Evolutionary conservation across 495 filamentous ascomycete genomes (phyloP).

Genomic region (Annulohypoxylon bovei): DNA sequence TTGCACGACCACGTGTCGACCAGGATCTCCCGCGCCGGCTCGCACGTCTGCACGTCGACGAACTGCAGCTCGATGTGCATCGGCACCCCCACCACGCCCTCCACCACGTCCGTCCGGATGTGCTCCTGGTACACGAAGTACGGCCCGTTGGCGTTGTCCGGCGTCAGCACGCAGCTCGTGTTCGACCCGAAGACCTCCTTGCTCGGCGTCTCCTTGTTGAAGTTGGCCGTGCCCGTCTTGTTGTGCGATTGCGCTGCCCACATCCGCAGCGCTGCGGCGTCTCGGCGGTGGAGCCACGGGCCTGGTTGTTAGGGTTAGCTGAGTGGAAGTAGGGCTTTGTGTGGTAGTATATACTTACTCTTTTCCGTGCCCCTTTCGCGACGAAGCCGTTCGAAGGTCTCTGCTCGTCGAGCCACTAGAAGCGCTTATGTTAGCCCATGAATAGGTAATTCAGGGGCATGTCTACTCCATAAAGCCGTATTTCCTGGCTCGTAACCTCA

Average conservation of each 20-base stretch:
- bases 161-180: slow-evolving; percentile 51
- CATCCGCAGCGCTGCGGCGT: slow-evolving; percentile 50
- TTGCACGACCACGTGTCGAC: slow-evolving; percentile 69
- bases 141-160: slow-evolving; percentile 54
- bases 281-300: slow-evolving; percentile 51
- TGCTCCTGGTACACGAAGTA: slow-evolving; percentile 58
- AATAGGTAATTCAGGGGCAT: not conserved
- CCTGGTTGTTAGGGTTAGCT: slow-evolving; percentile 28
- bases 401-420: slow-evolving; percentile 42
- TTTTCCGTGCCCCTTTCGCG: slow-evolving; percentile 33
- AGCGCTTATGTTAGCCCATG: not conserved
- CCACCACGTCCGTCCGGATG: slow-evolving; percentile 61
- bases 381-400: slow-evolving; percentile 43
- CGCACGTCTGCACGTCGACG: slow-evolving; percentile 65
- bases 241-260: slow-evolving; percentile 53
- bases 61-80: slow-evolving; percentile 66
- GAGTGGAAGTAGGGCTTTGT: not conserved
- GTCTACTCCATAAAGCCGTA: not conserved
- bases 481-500: not conserved
- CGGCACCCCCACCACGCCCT: slow-evolving; percentile 59
- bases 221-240: slow-evolving; percentile 40
- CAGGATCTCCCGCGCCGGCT: slow-evolving; percentile 59
- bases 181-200: slow-evolving; percentile 59
- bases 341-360: slow-evolving; percentile 25
- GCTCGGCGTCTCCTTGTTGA: slow-evolving; percentile 58